phyloP scores from a whole-genome alignment of 164 flowering plant species.

The Kingdonia uniflora region DNA sequence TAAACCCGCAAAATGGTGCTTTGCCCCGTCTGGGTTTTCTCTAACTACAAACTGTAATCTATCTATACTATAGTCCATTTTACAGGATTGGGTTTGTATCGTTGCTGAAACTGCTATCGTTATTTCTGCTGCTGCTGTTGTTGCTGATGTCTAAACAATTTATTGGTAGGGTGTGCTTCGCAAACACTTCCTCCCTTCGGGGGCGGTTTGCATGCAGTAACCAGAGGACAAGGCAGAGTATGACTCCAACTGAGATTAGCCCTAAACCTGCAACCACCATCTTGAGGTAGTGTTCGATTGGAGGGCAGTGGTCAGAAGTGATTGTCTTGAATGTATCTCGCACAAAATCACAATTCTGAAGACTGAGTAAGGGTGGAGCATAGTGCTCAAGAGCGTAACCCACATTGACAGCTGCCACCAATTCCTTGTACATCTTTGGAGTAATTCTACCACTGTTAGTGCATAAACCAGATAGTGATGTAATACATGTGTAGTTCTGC shows the following conservation, averaged over 20 bases:
- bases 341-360: conserved; percentile 81
- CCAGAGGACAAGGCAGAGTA: conserved; percentile 87
- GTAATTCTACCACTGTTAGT: conserved; percentile 60
- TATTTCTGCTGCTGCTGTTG: background rate
- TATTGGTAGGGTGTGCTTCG: conserved; percentile 22
- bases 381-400: conserved; percentile 79
- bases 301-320: conserved; percentile 50
- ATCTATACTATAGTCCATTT: background rate
- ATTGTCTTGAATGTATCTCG: conserved; percentile 58
- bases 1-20: conserved; percentile 6
- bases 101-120: background rate
- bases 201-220: conserved; percentile 87
- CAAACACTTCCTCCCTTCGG: conserved; percentile 95
- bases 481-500: conserved; percentile 57
- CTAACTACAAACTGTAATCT: background rate
- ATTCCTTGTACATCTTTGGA: conserved; percentile 44
- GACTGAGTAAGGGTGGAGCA: conserved; percentile 56
- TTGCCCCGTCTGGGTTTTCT: conserved; percentile 4
- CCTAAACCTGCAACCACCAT: conserved; percentile 63
- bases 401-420: conserved; percentile 62
- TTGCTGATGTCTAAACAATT: conserved; percentile 2
- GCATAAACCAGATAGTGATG: conserved; percentile 44
- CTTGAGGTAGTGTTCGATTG: conserved; percentile 43
- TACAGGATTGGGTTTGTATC: background rate
- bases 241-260: conserved; percentile 61